Conservation (phyloP, 805 yeast genomes). For the Lipomyces starkeyi region DNA sequence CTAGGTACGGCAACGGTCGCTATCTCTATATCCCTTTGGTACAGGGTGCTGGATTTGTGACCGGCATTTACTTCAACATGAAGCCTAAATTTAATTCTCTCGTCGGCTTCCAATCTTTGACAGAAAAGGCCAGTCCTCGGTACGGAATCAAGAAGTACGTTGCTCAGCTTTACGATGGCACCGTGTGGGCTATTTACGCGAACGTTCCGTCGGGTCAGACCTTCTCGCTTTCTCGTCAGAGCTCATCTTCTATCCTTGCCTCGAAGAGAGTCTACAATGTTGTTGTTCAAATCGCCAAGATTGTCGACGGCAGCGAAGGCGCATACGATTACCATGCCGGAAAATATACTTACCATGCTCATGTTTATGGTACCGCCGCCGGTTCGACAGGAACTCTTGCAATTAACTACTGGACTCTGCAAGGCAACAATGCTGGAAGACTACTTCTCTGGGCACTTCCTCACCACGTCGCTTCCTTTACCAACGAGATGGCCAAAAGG, state of each 20-base stretch:
- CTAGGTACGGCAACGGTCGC: slow-evolving; percentile 16
- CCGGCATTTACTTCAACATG: slow-evolving; percentile 53
- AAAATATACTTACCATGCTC: slow-evolving; percentile 57
- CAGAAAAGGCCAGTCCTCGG: slow-evolving; percentile 49
- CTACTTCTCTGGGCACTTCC: slow-evolving; percentile 68
- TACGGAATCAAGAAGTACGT: slow-evolving; percentile 59
- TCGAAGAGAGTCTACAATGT: slow-evolving; percentile 55
- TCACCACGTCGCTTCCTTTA: slow-evolving; percentile 61
- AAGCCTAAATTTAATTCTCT: slow-evolving; percentile 40
- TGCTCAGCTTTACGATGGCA: slow-evolving; percentile 59
- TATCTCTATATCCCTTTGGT: slow-evolving; percentile 51
- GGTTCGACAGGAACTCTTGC: slow-evolving; percentile 21
- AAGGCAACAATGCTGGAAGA: slow-evolving; percentile 52
- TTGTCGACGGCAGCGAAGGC: slow-evolving; percentile 47
- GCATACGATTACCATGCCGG: slow-evolving; percentile 69
- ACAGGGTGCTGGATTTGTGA: slow-evolving; percentile 65
- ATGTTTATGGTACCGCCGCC: slow-evolving; percentile 49
- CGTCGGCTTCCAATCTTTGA: slow-evolving; percentile 66
- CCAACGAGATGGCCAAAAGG: slow-evolving; percentile 40
- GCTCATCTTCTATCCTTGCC: slow-evolving; percentile 51
- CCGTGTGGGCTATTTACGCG: slow-evolving; percentile 72
- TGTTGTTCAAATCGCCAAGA: slow-evolving; percentile 65
- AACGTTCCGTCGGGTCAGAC: slow-evolving; percentile 45
- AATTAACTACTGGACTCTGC: slow-evolving; percentile 26
- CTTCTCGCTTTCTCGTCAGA: slow-evolving; percentile 46